Conservation (phyloP, 2,329 filamentous ascomycete species). For the Podosphaera aphanis region DNA sequence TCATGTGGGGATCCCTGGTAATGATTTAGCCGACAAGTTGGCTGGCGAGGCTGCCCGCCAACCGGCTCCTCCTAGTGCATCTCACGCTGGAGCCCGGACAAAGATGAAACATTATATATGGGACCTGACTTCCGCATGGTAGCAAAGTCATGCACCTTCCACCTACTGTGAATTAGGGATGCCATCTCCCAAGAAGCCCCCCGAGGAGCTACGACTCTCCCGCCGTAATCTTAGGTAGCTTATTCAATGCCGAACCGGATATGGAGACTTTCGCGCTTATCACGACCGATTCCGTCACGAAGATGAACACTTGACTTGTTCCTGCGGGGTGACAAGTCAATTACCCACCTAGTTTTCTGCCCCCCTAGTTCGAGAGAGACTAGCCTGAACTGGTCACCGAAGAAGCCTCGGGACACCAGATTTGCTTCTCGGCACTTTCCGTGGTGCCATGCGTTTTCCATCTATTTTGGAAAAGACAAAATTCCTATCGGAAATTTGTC, state of each 20-base stretch:
- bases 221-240: background rate
- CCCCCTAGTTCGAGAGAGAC: too few species aligned
- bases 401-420: background rate
- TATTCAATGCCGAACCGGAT: background rate
- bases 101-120: background rate
- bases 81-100: background rate
- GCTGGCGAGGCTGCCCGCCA: background rate
- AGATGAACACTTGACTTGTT: background rate
- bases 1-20: background rate
- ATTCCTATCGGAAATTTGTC: background rate
- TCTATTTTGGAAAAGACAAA: background rate
- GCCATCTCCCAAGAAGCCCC: background rate
- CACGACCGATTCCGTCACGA: background rate
- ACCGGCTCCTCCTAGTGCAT: background rate
- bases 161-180: conserved; percentile 1
- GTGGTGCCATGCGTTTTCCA: background rate
- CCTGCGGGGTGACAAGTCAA: background rate
- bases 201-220: background rate
- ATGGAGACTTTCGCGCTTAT: background rate
- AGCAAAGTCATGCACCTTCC: background rate
- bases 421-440: background rate
- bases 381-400: too few species aligned
- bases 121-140: conserved; percentile 1
- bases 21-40: background rate
- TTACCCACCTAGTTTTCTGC: too few species aligned